Conservation (phyloP, 1,284 basidiomycete species). For the Exobasidium cylindrosporum region DNA sequence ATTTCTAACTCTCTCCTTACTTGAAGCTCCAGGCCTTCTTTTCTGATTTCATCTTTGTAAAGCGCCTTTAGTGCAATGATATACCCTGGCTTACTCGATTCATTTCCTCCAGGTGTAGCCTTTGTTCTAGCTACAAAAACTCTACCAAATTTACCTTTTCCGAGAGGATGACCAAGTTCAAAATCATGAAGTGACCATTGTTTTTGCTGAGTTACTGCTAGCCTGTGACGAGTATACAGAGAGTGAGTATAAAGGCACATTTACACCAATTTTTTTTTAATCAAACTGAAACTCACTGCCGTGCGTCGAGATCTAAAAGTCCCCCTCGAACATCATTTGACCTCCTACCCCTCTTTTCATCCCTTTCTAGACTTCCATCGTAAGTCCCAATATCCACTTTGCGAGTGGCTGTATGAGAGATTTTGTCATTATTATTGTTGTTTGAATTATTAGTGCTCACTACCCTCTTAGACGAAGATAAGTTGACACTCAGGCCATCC, state of each 20-base stretch:
- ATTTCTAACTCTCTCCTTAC: slow-evolving; percentile 97
- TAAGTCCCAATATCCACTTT: slow-evolving; percentile 51
- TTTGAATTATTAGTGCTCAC: background rate
- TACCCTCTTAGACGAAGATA: background rate
- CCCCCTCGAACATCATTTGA: slow-evolving; percentile 6
- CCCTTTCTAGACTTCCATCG: slow-evolving; percentile 55
- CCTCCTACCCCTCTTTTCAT: slow-evolving; percentile 51
- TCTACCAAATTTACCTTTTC: slow-evolving; percentile 97
- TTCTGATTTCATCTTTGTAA: slow-evolving; percentile 92
- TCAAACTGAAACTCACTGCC: slow-evolving; percentile 12
- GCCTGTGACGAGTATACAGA: background rate
- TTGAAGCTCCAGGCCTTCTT: slow-evolving; percentile 71
- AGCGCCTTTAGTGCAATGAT: slow-evolving; percentile 96
- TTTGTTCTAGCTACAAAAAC: slow-evolving; percentile 98
- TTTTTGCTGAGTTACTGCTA: slow-evolving; percentile 4
- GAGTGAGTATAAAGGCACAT: background rate
- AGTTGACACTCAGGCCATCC: background rate
- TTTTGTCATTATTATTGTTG: background rate
- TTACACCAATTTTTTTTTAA: background rate
- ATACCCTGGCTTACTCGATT: slow-evolving; percentile 59
- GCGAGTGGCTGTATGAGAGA: background rate
- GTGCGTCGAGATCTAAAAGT: slow-evolving; percentile 14
- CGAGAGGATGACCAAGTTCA: slow-evolving; percentile 90
- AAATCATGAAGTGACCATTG: slow-evolving; percentile 78
- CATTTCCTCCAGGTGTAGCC: slow-evolving; percentile 59